Evolutionary conservation across 352 stramenopile genomes (phyloP).

Genomic region (Phytophthora cryptogea): DNA sequence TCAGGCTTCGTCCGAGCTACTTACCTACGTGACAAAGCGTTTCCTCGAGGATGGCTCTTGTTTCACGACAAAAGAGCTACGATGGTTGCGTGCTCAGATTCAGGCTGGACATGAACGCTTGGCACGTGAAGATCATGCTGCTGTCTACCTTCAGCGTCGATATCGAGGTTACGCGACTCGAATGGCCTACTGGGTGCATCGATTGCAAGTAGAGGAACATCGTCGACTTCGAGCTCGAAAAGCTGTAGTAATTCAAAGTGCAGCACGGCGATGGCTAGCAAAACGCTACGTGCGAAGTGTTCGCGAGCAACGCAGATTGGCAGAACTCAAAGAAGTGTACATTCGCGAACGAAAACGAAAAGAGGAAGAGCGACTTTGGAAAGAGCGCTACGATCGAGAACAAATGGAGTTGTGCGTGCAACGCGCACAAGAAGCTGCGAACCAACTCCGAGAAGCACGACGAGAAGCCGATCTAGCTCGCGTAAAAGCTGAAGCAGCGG

Average conservation of each 20-base stretch:
- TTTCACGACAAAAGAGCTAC: constrained; percentile 47
- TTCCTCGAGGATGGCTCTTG: constrained; percentile 35
- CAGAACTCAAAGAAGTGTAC: constrained; percentile 60
- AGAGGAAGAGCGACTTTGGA: constrained; percentile 49
- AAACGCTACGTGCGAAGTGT: constrained; percentile 34
- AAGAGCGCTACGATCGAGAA: constrained; percentile 62
- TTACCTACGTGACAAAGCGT: constrained; percentile 52
- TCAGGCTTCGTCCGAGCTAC: constrained; percentile 43
- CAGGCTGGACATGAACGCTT: constrained; percentile 38
- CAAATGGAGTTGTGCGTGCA: constrained; percentile 64
- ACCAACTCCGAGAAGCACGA: constrained; percentile 61
- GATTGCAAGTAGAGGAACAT: constrained; percentile 40
- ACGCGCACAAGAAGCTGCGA: constrained; percentile 45
- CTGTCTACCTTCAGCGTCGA: constrained; percentile 57
- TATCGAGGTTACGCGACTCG: constrained; percentile 57
- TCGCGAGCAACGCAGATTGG: constrained; percentile 36
- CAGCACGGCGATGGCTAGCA: constrained; percentile 42
- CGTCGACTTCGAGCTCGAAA: constrained; percentile 39
- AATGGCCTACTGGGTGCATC: constrained; percentile 43
- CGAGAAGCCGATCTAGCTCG: constrained; percentile 61
- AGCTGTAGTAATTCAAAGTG: constrained; percentile 39
- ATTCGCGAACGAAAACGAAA: constrained; percentile 65
- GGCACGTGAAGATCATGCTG: constrained; percentile 40
- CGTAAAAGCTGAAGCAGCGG: constrained; percentile 50
- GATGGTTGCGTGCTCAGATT: constrained; percentile 49